A percentile compares a stretch with the other conserved stretches of the same genome.
These are phyloP conservation scores for Phytopythium kandeliae DNA, from an alignment of 352 stramenopile genomes.

Conservation along the genomic window DNA sequence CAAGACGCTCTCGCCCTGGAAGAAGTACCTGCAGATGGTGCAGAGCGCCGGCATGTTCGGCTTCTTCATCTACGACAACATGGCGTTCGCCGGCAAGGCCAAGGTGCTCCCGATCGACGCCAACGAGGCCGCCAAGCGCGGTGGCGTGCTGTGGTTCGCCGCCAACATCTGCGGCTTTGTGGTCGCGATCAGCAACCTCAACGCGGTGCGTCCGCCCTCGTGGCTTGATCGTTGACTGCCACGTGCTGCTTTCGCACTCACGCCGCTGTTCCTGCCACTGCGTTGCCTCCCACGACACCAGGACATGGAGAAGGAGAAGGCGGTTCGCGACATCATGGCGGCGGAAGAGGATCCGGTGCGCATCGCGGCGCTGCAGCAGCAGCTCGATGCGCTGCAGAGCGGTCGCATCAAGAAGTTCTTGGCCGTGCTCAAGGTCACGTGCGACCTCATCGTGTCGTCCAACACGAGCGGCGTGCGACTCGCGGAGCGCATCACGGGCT, in stretches of 20 bases:
- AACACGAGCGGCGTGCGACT: constrained; percentile 79
- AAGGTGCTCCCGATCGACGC: constrained; percentile 67
- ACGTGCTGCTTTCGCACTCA: no score
- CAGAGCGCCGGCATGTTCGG: constrained; percentile 81
- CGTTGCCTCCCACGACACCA: background rate
- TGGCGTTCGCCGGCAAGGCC: constrained; percentile 77
- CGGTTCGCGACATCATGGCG: constrained; percentile 58
- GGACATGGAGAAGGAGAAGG: constrained; percentile 80
- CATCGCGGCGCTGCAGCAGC: constrained; percentile 40
- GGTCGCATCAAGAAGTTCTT: constrained; percentile 79
- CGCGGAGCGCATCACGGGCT: constrained; percentile 68
- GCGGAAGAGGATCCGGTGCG: constrained; percentile 58
- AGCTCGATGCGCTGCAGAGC: constrained; percentile 55
- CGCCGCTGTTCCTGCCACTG: no score
- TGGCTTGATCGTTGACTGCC: no score
- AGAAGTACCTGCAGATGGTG: constrained; percentile 65
- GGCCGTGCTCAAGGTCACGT: constrained; percentile 77
- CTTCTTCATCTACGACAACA: constrained; percentile 87
- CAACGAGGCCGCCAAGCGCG: constrained; percentile 52
- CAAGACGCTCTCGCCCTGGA: constrained; percentile 41
- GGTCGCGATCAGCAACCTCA: constrained; percentile 61
- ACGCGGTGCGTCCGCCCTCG: constrained; percentile 14
- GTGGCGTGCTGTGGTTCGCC: constrained; percentile 80
- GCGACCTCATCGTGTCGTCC: constrained; percentile 82
- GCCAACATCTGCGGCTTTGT: constrained; percentile 80